A percentile compares a stretch with the other conserved stretches of the same genome.
Evolutionary conservation across 495 filamentous ascomycete species (phyloP).

Genomic region (Apodospora peruviana): DNA sequence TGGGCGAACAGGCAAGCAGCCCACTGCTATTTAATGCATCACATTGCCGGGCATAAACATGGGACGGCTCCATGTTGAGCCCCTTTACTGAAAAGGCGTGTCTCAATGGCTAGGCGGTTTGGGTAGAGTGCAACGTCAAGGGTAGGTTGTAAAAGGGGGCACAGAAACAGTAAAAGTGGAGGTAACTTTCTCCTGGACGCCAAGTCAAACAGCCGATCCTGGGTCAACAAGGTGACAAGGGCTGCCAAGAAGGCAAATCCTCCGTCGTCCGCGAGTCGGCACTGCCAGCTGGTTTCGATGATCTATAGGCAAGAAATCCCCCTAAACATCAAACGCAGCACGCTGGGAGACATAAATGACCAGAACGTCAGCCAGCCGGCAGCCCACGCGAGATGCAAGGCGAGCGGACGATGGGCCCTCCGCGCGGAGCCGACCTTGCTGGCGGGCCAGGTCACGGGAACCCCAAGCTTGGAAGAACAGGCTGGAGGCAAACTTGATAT

Average conservation of each 20-base stretch:
- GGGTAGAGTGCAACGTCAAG: conserved; percentile 12
- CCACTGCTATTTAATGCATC: conserved; percentile 1
- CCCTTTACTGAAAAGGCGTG: conserved; percentile 15
- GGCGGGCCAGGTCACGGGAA: no score
- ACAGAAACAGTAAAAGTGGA: conserved; percentile 16
- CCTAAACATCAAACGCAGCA: conserved; percentile 22
- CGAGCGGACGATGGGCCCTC: background rate
- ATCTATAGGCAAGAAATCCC: conserved; percentile 17
- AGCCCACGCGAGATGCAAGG: background rate
- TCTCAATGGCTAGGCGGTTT: conserved; percentile 14
- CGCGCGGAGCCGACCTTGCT: background rate
- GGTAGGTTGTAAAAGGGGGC: conserved; percentile 12
- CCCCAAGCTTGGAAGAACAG: no score
- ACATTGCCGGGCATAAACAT: background rate
- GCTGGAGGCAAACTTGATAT: background rate
- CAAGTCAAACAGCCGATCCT: conserved; percentile 29
- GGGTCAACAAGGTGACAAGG: conserved; percentile 13
- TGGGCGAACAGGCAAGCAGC: conserved; percentile 4
- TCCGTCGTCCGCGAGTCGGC: conserved; percentile 15
- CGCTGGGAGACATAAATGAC: conserved; percentile 11
- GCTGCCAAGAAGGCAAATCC: conserved; percentile 16
- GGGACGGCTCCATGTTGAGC: conserved; percentile 10
- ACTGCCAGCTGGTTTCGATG: conserved; percentile 16
- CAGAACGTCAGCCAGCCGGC: conserved; percentile 4
- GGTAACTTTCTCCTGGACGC: conserved; percentile 16